These are phyloP conservation scores for Trametes elegans DNA, from an alignment of 768 basidiomycete genomes.

Conservation along the genomic window DNA sequence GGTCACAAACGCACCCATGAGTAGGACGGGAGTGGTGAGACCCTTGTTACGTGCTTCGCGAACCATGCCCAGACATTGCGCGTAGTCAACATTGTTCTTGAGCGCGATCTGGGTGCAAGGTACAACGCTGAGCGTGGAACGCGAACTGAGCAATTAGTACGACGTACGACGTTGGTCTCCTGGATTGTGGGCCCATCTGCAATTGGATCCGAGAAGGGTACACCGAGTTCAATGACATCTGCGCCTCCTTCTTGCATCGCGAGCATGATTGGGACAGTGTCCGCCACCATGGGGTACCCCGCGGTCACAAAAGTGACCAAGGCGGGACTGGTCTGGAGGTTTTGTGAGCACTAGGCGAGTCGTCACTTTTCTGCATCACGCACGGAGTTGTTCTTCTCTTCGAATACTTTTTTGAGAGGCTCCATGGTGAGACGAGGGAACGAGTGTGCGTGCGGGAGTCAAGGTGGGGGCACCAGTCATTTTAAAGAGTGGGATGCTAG, in stretches of 20 bases:
- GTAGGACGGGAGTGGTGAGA: conserved; percentile 79
- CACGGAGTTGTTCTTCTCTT: conserved; percentile 59
- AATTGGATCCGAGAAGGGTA: conserved; percentile 95
- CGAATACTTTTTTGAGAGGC: conserved; percentile 66
- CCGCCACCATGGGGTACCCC: conserved; percentile 76
- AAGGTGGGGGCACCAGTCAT: conserved; percentile 12
- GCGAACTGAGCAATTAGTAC: background rate
- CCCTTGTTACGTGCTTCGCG: conserved; percentile 80
- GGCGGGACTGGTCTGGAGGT: conserved; percentile 39
- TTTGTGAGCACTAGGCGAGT: background rate
- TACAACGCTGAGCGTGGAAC: background rate
- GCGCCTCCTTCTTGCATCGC: conserved; percentile 93
- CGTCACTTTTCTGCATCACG: conserved; percentile 5
- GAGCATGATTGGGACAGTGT: conserved; percentile 85
- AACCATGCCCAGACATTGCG: conserved; percentile 69
- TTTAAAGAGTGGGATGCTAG: conserved; percentile 4
- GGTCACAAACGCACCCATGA: conserved; percentile 68
- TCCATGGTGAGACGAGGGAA: conserved; percentile 50
- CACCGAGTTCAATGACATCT: conserved; percentile 92
- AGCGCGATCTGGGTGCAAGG: conserved; percentile 67
- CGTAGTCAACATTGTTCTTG: conserved; percentile 75
- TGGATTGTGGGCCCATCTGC: conserved; percentile 96
- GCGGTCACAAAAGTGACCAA: conserved; percentile 92
- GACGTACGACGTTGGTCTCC: conserved; percentile 83
- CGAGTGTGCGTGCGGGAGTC: conserved; percentile 13